These are phyloP conservation scores for Plectosphaerella cucumerina DNA, from an alignment of 2,329 filamentous ascomycete species.

Conservation along the genomic window DNA sequence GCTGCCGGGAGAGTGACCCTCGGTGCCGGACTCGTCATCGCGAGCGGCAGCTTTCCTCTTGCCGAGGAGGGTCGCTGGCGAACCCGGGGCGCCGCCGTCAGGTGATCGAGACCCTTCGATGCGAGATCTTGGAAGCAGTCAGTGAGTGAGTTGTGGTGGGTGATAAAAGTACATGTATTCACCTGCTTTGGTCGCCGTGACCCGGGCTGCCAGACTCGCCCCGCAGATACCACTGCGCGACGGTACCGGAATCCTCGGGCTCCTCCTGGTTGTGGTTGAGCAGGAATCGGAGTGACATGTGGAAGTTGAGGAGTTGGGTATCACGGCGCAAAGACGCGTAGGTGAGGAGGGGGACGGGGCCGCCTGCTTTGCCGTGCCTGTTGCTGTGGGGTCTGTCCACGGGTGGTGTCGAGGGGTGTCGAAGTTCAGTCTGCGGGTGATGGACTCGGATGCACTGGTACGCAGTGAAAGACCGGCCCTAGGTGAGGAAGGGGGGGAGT, in stretches of 20 bases:
- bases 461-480: too few relatives aligned
- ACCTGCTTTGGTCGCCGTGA: background rate
- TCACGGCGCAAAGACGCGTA: background rate
- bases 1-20: background rate
- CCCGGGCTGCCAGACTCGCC: background rate
- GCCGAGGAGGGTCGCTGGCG: background rate
- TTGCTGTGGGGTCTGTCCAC: too few relatives aligned
- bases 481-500: too few relatives aligned
- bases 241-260: background rate
- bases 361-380: too few relatives aligned
- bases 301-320: background rate
- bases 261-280: slow-evolving; percentile 2
- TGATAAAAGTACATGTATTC: background rate
- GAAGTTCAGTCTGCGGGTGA: too few relatives aligned
- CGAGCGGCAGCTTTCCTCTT: background rate
- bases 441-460: too few relatives aligned
- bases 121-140: background rate
- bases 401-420: too few relatives aligned
- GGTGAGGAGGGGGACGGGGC: too few relatives aligned
- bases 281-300: slow-evolving; percentile 1
- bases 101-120: background rate
- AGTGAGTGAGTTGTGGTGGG: background rate
- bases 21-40: background rate
- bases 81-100: background rate
- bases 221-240: background rate